Base-by-base conservation (phyloP, 1,284 basidiomycete species). In the Vanrija sp. region DNA sequence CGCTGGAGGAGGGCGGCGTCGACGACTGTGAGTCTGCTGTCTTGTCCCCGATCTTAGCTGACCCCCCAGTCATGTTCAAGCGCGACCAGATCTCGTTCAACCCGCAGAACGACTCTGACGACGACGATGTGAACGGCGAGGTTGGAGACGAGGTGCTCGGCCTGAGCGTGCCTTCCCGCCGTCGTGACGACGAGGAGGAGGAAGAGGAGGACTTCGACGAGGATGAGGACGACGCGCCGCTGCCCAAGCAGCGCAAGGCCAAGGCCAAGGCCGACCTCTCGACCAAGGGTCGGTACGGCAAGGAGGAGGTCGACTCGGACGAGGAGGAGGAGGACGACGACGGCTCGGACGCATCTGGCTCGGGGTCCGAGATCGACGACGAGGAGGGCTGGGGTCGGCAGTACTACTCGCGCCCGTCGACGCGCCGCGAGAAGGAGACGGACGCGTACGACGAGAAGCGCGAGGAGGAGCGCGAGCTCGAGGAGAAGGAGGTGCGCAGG, bases 71-170 rank as follows among this genome's bases (percentile, higher is more conserved):
- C 61, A 75, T 77, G 68, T 70, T 73, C 64, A 75, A 78, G 53
- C 81, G 84, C 49, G 91, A 96, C 68, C 83, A 84, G 69, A 88
- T 95, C 55, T 78, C 89, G 12, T 79, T 95, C 7, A 84, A 88
- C 47, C 83, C 81, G 12, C 77, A 79, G 20, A 86, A 86, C 31
- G 62, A 61, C 16, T 67, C 69, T 25, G 69, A 72, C 3, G 72
- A 75, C n/a, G 73, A 75, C 9, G 72, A 76, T 53, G 53, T 73
- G 25, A 65, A 69, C 38, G 66, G 56, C 12, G 64, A 65, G 18
- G n/a, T 45, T 6, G 71, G 69, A 16, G 86, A 91, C 43, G 86
- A 88, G 68, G 87, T 90, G 6, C 86, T 90, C 67, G 82, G 81
- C 24, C 48, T 71, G n/a, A 58, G 64, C 41, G 22, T 53, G 14